Base-by-base conservation (phyloP, 1,284 basidiomycete species). In the Sutorius eximius region DNA sequence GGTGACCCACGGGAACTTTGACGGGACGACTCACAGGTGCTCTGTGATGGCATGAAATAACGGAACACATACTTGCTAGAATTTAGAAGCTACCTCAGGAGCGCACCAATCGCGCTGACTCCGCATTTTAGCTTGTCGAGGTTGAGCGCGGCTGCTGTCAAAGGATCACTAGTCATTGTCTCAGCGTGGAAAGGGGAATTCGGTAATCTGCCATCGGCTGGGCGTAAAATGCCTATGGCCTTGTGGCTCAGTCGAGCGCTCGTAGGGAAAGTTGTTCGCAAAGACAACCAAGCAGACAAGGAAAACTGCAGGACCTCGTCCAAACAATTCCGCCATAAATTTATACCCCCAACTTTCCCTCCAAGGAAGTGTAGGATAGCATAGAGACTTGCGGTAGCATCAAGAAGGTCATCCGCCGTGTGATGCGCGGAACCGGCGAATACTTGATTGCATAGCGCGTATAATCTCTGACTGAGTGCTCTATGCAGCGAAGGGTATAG, bases 321-420 rank as follows among this genome's bases (percentile, higher is more conserved):
- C 24, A 91, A 55, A 13, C 81, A 80, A 65, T 87, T 90, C 57
- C 85, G 78, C 89, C 89, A 92, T 12, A 86, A 62, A 48, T 73
- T 80, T 5, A 80, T 75, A n/a, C 84, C 82, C 18, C 85, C 87
- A 6, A 88, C 84, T 71, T 90, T 92, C 3, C 90, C 90, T 18
- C 88, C 89, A 1, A 86, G 85, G 32, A 80, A 71, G 68, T 85
- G 86, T 7, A 92, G 74, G 15, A 76, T 71, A 3, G 83, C 72
- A 56, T 86, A 86, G 27, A 92, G 73, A 22, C 71, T 65, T 12
- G 82, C 82, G 1, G 83, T 79, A 22, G 81, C 75, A 34, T 73
- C 61, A 1, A 84, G 60, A n/a, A 87, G 59, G 13, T 51, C 38
- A 52, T 77, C 72, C 2, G 75, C 75, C 1, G 78, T 72, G 13